Evolutionary conservation across 192 early-diverging fungal genomes (phyloP), one percentile per base, ranked within the genome.

Genomic region (Coemansia sp.): DNA sequence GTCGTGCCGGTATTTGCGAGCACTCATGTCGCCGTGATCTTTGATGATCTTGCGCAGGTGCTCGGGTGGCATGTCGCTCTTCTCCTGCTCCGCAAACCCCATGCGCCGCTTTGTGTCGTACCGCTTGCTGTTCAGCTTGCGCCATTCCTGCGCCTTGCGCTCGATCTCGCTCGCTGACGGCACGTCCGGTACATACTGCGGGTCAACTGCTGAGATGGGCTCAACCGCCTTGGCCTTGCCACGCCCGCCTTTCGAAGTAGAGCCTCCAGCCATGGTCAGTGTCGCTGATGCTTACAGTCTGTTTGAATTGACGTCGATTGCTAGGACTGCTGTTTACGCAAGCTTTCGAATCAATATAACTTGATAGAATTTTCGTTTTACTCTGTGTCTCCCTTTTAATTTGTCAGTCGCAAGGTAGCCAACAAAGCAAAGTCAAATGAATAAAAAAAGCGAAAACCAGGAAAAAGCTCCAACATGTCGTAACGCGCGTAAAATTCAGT

Each of bases 11-110:
- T 89, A 99, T 79, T 96, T 98, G 73, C 93, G 93, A 37, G 86
- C 87, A 18, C 94, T 93, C 97, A 99, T 99, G 81, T 99, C 97
- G 47, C 97, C 97, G 64, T 98, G 97, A 67, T 99, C 97, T 70
- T 92, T 94, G 71, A 98, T 94, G 75, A 99, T 96, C 68, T 99
- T 98, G 61, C 96, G 89, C 58, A 98, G 81, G 79, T 96, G 94
- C 63, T 98, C 95, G 33, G 93, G 91, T 23, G 97, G 97, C 95
- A 99, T 96, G 59, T 93, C 86, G 52, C 87, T 90, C 71, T 99
- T 99, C 62, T 95, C 89, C 44, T 92, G 91, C 74, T 92, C 91
- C 38, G 90, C 85, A 79, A 93, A 93, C 40, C 95, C 94, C 84
- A 93, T 91, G 69, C 94, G 95, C 47, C 91, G 85, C 83, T 94